These are phyloP conservation scores for Paraconiothyrium sp. DNA, from an alignment of 2,329 filamentous ascomycete species.

Conservation along the genomic window DNA sequence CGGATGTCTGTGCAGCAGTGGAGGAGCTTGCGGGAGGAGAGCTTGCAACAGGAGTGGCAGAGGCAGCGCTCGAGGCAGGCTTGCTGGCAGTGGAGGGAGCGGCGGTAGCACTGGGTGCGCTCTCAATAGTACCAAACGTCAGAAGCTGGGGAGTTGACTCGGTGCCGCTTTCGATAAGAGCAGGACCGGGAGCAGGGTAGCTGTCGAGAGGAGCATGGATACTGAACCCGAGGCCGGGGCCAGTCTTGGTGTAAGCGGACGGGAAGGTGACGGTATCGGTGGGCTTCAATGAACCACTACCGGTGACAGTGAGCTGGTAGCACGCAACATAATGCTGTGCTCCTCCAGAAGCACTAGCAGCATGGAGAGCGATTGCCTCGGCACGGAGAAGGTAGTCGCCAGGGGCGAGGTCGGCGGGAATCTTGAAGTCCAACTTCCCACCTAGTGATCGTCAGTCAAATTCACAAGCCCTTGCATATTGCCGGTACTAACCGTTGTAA, in stretches of 20 bases:
- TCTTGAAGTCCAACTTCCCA: slow-evolving; percentile 36
- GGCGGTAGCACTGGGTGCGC: slow-evolving; percentile 18
- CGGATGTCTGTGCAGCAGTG: background rate
- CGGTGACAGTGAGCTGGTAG: slow-evolving; percentile 53
- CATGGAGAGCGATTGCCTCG: slow-evolving; percentile 58
- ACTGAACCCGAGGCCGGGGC: slow-evolving; percentile 55
- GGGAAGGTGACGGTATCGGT: slow-evolving; percentile 59
- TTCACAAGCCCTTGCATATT: background rate
- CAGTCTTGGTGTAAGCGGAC: slow-evolving; percentile 50
- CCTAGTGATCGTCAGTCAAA: background rate
- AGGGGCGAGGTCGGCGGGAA: slow-evolving; percentile 49
- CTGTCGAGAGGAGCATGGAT: slow-evolving; percentile 48
- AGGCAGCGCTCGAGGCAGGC: slow-evolving; percentile 20
- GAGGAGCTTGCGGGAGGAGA: slow-evolving; percentile 22
- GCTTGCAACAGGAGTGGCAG: slow-evolving; percentile 35
- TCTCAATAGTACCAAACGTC: slow-evolving; percentile 20
- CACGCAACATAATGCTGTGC: slow-evolving; percentile 59
- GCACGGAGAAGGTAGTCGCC: slow-evolving; percentile 56
- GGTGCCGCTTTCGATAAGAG: slow-evolving; percentile 24
- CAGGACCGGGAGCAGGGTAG: slow-evolving; percentile 42
- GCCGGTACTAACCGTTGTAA: slow-evolving; percentile 36
- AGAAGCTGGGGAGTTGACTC: slow-evolving; percentile 21
- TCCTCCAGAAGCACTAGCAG: slow-evolving; percentile 47
- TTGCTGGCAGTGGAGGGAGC: slow-evolving; percentile 19
- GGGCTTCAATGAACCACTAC: slow-evolving; percentile 41